phyloP scores from a whole-genome alignment of 208 protist genomes.

The Leptomonas seymouri region DNA sequence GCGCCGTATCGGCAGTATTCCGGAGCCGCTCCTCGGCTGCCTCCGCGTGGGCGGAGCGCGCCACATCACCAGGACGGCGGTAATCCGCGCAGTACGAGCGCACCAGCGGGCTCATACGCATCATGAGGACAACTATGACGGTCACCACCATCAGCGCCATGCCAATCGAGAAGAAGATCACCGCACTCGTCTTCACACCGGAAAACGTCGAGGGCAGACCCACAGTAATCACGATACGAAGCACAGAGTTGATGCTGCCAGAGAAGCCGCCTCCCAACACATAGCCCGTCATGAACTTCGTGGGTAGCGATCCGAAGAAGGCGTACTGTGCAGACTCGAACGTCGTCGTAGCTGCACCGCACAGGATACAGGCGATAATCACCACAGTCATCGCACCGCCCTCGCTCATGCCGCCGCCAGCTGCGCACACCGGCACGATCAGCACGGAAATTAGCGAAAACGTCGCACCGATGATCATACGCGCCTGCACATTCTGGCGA shows the following conservation, averaged over 20 bases:
- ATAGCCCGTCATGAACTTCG: conserved; percentile 40
- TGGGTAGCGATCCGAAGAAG: conserved; percentile 42
- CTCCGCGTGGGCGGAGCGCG: conserved; percentile 17
- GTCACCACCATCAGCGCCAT: conserved; percentile 44
- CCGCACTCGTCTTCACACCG: conserved; percentile 47
- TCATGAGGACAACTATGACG: conserved; percentile 27
- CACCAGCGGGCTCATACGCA: conserved; percentile 38
- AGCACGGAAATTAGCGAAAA: conserved; percentile 37
- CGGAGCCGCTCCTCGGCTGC: conserved; percentile 9
- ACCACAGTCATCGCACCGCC: conserved; percentile 34
- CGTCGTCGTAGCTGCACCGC: conserved; percentile 32
- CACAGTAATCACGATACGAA: conserved; percentile 48
- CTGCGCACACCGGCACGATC: conserved; percentile 36
- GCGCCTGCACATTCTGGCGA: conserved; percentile 34
- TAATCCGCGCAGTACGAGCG: conserved; percentile 31
- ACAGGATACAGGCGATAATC: conserved; percentile 34
- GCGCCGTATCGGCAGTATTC: no score
- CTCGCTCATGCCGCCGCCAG: conserved; percentile 38
- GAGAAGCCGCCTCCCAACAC: conserved; percentile 50
- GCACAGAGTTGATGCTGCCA: conserved; percentile 43
- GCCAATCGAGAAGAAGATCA: conserved; percentile 48
- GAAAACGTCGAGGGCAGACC: conserved; percentile 37
- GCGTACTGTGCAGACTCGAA: conserved; percentile 41
- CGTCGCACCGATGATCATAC: conserved; percentile 37
- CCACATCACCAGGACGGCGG: conserved; percentile 9